Evolutionary conservation across 495 filamentous ascomycete species (phyloP).

Genomic region (Lichenothelia convexa): DNA sequence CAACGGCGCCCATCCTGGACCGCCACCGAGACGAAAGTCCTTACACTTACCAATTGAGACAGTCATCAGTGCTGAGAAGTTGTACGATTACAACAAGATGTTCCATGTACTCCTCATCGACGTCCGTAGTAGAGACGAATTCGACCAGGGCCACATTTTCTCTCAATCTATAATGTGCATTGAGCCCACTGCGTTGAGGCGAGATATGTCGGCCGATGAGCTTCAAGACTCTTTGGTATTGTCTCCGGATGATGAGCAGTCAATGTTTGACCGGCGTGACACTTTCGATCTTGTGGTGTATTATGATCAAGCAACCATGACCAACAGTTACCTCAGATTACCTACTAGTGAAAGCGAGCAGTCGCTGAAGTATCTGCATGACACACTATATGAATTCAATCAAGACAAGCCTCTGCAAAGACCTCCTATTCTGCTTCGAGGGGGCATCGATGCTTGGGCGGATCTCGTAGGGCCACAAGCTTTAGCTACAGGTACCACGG

Average conservation of each 20-base stretch:
- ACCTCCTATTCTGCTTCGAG: constrained; percentile 57
- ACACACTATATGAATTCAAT: constrained; percentile 69
- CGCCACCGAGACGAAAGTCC: constrained; percentile 17
- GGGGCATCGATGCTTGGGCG: constrained; percentile 74
- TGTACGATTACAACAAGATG: constrained; percentile 43
- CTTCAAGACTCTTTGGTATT: constrained; percentile 67
- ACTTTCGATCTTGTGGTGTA: constrained; percentile 78
- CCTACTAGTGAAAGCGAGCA: constrained; percentile 29
- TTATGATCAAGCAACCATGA: constrained; percentile 54
- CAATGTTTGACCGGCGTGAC: constrained; percentile 55
- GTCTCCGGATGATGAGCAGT: constrained; percentile 54
- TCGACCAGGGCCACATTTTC: constrained; percentile 75
- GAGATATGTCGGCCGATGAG: constrained; percentile 70
- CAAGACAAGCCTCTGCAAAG: constrained; percentile 53
- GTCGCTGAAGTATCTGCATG: constrained; percentile 48
- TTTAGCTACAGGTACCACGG: constrained; percentile 38
- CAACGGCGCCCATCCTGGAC: background rate
- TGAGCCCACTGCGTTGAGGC: constrained; percentile 60
- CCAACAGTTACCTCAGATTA: constrained; percentile 31
- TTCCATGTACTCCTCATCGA: constrained; percentile 66
- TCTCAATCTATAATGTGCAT: constrained; percentile 69
- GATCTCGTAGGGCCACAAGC: constrained; percentile 55
- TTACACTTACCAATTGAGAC: constrained; percentile 39
- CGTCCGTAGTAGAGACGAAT: constrained; percentile 63
- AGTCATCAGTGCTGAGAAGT: constrained; percentile 42